Evolutionary conservation across 2,329 filamentous ascomycete genomes (phyloP).

Genomic region (Pseudopithomyces maydicus): DNA sequence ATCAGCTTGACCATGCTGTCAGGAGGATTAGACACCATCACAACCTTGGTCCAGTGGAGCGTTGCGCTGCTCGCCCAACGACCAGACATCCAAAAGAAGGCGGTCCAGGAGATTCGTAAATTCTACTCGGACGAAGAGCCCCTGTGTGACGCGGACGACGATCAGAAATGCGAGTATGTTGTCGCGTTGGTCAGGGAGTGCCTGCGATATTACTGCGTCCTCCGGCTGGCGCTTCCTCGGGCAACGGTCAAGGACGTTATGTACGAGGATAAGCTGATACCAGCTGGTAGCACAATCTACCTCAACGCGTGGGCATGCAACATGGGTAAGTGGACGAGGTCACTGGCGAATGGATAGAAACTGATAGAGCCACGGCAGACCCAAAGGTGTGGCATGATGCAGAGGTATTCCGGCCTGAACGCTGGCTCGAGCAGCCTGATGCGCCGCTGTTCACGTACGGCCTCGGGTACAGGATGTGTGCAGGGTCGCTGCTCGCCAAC

Average conservation of each 20-base stretch:
- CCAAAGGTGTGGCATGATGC: constrained; percentile 63
- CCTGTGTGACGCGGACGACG: constrained; percentile 65
- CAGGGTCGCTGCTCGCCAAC: constrained; percentile 66
- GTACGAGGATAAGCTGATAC: constrained; percentile 63
- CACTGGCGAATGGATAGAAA: not conserved
- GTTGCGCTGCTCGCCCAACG: constrained; percentile 64
- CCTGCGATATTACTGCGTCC: constrained; percentile 66
- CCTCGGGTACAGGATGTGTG: constrained; percentile 71
- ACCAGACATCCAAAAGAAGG: constrained; percentile 67
- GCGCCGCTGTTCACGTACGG: constrained; percentile 70
- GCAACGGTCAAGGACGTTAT: constrained; percentile 64
- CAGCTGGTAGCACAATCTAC: constrained; percentile 67
- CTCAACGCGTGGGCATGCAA: constrained; percentile 73
- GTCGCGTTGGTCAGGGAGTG: constrained; percentile 68
- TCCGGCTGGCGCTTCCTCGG: constrained; percentile 66
- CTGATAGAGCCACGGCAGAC: constrained; percentile 41
- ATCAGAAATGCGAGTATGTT: constrained; percentile 68
- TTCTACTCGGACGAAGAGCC: constrained; percentile 59
- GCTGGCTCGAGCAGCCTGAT: constrained; percentile 68
- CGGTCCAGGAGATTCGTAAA: constrained; percentile 60
- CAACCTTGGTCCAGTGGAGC: constrained; percentile 69
- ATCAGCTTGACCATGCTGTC: constrained; percentile 73
- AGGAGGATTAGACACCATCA: constrained; percentile 70
- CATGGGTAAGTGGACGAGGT: constrained; percentile 58
- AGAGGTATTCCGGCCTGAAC: constrained; percentile 63